Conservation (phyloP, 2,329 filamentous ascomycete genomes). For the Mycocentrospora acerina region DNA sequence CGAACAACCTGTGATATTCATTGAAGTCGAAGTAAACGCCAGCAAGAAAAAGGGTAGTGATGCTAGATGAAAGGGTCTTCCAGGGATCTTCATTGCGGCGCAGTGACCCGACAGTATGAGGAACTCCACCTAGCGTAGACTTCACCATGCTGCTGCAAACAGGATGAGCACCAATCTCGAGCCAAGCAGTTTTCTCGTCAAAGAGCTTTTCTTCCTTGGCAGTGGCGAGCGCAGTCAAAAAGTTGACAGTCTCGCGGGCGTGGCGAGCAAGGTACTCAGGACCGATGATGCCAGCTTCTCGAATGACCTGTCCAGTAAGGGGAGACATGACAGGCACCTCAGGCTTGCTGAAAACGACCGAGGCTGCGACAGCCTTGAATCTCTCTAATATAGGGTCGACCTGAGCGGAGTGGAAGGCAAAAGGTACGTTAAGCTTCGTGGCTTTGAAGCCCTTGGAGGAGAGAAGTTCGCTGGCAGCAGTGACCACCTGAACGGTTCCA, state of each 20-base stretch:
- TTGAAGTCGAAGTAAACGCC: constrained; percentile 69
- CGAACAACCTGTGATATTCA: constrained; percentile 67
- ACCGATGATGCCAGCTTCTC: constrained; percentile 58
- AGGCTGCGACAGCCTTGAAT: constrained; percentile 57
- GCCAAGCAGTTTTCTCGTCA: constrained; percentile 67
- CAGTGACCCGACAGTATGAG: constrained; percentile 60
- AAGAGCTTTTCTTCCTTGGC: constrained; percentile 62
- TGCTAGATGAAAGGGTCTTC: constrained; percentile 61
- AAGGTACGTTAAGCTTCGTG: constrained; percentile 65
- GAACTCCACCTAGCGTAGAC: constrained; percentile 58
- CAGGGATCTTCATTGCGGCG: constrained; percentile 64
- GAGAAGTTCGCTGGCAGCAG: constrained; percentile 54
- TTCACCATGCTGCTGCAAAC: constrained; percentile 70
- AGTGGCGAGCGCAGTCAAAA: constrained; percentile 62
- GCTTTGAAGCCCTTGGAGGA: constrained; percentile 58
- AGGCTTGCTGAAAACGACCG: constrained; percentile 60
- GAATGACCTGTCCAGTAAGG: constrained; percentile 61
- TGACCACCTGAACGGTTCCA: constrained; percentile 61
- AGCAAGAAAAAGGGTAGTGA: constrained; percentile 61
- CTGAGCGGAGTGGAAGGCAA: constrained; percentile 67
- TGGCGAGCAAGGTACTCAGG: constrained; percentile 66
- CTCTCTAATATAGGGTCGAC: constrained; percentile 63
- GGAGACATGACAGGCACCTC: constrained; percentile 67
- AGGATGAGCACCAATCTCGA: constrained; percentile 75
- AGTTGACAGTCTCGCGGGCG: constrained; percentile 69